These are phyloP conservation scores for Ilyonectria sp. DNA, from an alignment of 2,329 filamentous ascomycete species.

Conservation along the genomic window DNA sequence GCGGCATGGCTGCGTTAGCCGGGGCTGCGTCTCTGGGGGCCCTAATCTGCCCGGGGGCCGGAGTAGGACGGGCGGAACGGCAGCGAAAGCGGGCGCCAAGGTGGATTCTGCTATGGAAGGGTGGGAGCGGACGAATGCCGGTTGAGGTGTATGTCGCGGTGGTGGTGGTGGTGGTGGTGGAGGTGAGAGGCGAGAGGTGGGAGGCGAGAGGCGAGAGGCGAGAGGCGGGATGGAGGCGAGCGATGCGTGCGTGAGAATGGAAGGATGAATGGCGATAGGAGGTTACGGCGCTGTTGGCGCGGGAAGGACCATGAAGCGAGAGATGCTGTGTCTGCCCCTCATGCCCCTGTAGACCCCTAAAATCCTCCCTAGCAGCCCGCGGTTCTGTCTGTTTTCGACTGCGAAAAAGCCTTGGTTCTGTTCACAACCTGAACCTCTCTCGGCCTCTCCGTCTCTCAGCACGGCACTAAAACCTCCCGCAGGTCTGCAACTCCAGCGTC, in stretches of 20 bases:
- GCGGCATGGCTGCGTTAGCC: conserved; percentile 58
- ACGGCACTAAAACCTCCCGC: not conserved
- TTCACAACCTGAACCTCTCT: not conserved
- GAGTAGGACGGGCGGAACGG: conserved; percentile 2
- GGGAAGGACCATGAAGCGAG: not conserved
- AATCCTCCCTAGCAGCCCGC: not conserved
- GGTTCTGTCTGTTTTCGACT: not conserved
- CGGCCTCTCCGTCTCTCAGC: not conserved
- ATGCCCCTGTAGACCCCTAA: not conserved
- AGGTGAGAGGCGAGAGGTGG: not conserved
- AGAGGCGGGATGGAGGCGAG: not conserved
- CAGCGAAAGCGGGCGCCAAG: not conserved
- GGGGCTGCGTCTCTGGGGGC: conserved; percentile 3
- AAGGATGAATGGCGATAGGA: conserved; percentile 3
- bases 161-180: conserved; percentile 15
- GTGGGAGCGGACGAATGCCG: not conserved
- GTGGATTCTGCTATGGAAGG: not conserved
- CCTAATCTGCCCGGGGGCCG: conserved; percentile 16
- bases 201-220: not conserved
- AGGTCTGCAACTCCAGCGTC: not conserved
- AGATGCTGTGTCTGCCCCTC: not conserved
- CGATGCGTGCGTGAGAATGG: not conserved
- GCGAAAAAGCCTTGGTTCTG: not conserved
- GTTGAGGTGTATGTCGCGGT: not conserved
- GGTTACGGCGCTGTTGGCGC: not conserved